phyloP scores from a whole-genome alignment of 192 early-diverging fungal genomes.

The Funneliformis geosporum region DNA sequence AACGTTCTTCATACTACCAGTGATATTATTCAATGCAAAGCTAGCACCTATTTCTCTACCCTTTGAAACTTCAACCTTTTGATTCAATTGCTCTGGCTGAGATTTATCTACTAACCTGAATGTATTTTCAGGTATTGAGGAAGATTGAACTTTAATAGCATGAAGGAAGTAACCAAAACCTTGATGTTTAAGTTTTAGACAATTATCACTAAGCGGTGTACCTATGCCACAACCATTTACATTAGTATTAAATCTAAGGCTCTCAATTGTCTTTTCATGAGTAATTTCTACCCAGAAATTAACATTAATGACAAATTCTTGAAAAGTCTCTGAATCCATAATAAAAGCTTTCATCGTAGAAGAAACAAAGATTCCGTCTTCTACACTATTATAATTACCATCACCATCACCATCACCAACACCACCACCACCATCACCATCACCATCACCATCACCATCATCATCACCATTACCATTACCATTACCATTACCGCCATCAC shows the following conservation, averaged over 20 bases:
- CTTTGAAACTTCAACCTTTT: not conserved
- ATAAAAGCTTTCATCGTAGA: not conserved
- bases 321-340: not conserved
- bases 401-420: not conserved
- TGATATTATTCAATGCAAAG: not conserved
- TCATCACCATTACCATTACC: slow-evolving; percentile 2
- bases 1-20: not conserved
- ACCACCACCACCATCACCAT: no score
- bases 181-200: not conserved
- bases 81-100: not conserved
- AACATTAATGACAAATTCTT: not conserved
- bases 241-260: not conserved
- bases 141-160: not conserved
- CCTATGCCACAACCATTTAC: not conserved
- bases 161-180: no score
- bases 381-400: not conserved
- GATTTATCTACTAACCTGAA: not conserved
- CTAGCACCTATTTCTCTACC: not conserved
- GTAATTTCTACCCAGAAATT: not conserved
- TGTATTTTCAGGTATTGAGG: not conserved
- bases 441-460: not conserved
- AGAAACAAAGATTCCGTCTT: not conserved
- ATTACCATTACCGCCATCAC: not conserved
- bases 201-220: not conserved
- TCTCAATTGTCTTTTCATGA: not conserved